These are phyloP conservation scores for Plicaturopsis crispa DNA, from an alignment of 768 basidiomycete species.

Conservation along the genomic window DNA sequence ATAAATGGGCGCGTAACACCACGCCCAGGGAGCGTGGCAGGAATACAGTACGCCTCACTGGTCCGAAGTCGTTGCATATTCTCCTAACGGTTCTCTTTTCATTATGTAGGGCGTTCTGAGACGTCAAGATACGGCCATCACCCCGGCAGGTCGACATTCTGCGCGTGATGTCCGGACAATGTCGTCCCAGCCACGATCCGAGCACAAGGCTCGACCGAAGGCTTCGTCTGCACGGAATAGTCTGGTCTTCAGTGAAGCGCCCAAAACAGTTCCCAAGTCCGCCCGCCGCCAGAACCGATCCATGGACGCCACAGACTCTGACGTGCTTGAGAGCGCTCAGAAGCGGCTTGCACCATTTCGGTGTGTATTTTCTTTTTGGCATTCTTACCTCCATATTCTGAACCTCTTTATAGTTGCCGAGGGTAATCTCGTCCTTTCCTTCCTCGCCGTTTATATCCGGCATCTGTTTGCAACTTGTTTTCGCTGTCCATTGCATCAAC, in stretches of 20 bases:
- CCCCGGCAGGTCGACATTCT: slow-evolving; percentile 32
- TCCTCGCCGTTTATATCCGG: too few species aligned
- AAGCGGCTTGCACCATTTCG: too few species aligned
- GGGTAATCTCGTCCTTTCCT: too few species aligned
- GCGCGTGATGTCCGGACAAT: slow-evolving; percentile 17
- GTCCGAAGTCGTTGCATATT: slow-evolving; percentile 7
- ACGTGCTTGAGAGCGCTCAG: too few species aligned
- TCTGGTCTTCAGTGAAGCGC: slow-evolving; percentile 6
- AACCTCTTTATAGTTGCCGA: too few species aligned
- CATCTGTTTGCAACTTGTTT: too few species aligned
- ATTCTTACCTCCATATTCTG: too few species aligned
- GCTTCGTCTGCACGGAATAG: slow-evolving; percentile 16
- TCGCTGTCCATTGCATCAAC: too few species aligned
- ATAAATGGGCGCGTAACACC: slow-evolving; percentile 36
- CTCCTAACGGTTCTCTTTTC: too few species aligned
- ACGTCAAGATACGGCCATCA: slow-evolving; percentile 41
- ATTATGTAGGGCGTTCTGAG: slow-evolving; percentile 32
- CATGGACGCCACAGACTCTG: too few species aligned
- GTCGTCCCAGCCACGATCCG: slow-evolving; percentile 8
- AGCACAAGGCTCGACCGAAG: slow-evolving; percentile 9
- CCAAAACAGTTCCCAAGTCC: not conserved
- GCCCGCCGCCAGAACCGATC: too few species aligned
- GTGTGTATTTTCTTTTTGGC: too few species aligned
- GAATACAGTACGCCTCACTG: slow-evolving; percentile 9
- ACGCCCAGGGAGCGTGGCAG: slow-evolving; percentile 5